Evolutionary conservation across 352 stramenopile species (phyloP).

Genomic region (Phytophthora pseudosyringae): DNA sequence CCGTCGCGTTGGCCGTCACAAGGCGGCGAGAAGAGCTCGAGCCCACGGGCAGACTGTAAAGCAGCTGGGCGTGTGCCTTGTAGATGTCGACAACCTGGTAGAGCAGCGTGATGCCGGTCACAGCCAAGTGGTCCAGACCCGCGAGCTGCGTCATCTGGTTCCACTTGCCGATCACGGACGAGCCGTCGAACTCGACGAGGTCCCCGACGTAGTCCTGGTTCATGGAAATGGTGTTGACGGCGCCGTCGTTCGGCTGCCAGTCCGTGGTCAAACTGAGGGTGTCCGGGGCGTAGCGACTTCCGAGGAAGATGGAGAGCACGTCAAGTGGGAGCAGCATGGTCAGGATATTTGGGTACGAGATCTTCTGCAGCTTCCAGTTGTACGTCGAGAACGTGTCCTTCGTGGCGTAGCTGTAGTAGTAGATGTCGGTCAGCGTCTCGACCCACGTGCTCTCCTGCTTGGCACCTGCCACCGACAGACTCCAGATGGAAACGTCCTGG

Average conservation of each 20-base stretch:
- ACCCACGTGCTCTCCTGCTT: constrained; percentile 54
- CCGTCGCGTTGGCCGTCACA: constrained; percentile 19
- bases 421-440: constrained; percentile 53
- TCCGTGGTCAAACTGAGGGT: constrained; percentile 37
- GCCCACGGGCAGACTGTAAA: constrained; percentile 39
- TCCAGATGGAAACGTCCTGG: constrained; percentile 51
- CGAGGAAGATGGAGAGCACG: constrained; percentile 46
- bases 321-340: constrained; percentile 60
- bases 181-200: constrained; percentile 41
- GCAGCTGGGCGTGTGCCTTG: constrained; percentile 40
- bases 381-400: constrained; percentile 46
- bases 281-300: constrained; percentile 44
- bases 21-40: constrained; percentile 28
- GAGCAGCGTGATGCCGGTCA: constrained; percentile 52
- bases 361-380: constrained; percentile 46
- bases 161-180: constrained; percentile 48
- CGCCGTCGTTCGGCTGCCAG: constrained; percentile 61
- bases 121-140: constrained; percentile 50
- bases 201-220: constrained; percentile 47
- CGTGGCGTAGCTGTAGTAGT: constrained; percentile 65
- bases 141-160: constrained; percentile 54
- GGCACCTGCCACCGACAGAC: constrained; percentile 43
- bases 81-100: constrained; percentile 52
- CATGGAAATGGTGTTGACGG: constrained; percentile 60
- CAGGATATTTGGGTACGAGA: constrained; percentile 52